Conservation (phyloP, 768 basidiomycete species). For the Russula emetica region DNA sequence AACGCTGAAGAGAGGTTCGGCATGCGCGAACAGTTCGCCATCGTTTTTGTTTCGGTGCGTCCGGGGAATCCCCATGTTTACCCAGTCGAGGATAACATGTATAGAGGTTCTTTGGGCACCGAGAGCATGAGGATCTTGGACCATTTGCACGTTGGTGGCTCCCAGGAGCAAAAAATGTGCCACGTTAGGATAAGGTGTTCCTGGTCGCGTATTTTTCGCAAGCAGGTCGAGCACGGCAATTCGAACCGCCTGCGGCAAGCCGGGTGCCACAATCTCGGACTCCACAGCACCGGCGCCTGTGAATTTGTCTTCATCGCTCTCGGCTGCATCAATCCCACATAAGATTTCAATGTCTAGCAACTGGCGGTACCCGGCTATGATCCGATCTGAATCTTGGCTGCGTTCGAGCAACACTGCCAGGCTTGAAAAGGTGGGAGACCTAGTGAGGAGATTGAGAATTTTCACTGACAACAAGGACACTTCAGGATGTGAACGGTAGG, state of each 20-base stretch:
- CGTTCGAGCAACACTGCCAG: constrained; percentile 75
- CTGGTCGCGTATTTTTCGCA: constrained; percentile 64
- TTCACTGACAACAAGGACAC: constrained; percentile 73
- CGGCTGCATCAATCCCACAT: constrained; percentile 57
- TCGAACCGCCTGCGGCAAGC: constrained; percentile 64
- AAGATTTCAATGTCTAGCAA: constrained; percentile 58
- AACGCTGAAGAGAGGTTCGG: constrained; percentile 53
- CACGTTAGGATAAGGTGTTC: constrained; percentile 69
- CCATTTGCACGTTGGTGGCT: constrained; percentile 52
- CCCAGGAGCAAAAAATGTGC: constrained; percentile 85
- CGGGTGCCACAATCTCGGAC: constrained; percentile 42
- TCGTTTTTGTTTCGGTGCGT: constrained; percentile 45
- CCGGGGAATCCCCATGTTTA: constrained; percentile 68
- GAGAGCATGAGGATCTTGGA: constrained; percentile 75
- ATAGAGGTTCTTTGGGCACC: constrained; percentile 66
- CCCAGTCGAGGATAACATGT: constrained; percentile 74
- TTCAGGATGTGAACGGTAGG: constrained; percentile 66
- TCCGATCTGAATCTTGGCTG: constrained; percentile 79
- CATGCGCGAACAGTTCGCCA: constrained; percentile 31
- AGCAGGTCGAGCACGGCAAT: constrained; percentile 78
- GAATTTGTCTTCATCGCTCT: constrained; percentile 53
- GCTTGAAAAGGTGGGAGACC: constrained; percentile 63
- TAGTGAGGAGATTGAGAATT: constrained; percentile 64
- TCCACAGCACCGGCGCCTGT: constrained; percentile 75
- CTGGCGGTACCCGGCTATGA: constrained; percentile 71